Base-by-base conservation (phyloP, 2,329 filamentous ascomycete species). In the Hysterium pulicare region DNA sequence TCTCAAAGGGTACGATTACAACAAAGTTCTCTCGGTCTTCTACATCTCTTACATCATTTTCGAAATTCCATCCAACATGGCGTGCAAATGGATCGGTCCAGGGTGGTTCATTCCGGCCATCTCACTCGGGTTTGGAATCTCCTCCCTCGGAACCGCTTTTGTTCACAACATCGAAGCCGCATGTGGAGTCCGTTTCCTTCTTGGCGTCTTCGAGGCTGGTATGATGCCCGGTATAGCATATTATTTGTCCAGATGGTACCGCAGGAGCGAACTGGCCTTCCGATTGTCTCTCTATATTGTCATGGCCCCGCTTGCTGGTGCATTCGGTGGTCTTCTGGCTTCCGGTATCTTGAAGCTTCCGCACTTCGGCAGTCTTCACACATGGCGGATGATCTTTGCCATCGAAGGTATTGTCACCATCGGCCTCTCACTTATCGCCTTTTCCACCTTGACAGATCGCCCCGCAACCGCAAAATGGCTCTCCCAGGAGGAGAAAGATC, bases 171-270 rank as follows among this genome's bases (percentile, higher is more conserved):
- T 78, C 16, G 65, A 72, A 1, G 64, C 71, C 2, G 68, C 72
- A 2, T 80, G 72, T 28, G 83, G 73, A 11, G 82, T 87, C 0
- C 78, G 85, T 4, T 87, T 88, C 51, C 49, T 87, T 0, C 73
- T 87, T 0, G 71, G 71, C 4, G 64, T 84, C 9, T 87, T 87
- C 44, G 86, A 90, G 63, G 82, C 85, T 0, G 85, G 84, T 6
- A 81, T 89, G 77, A 64, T 88, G 41, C 85, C 85, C 0, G 84
- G 85, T 0, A 86, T 87, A 31, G 83, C 83, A 0, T 89, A 87
- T 63, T 88, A 87, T 53, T 67, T 87, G 16, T 83, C 78, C 1
- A 71, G 84, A 39, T 88, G 84, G 84, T 88, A 87, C 51, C 72
- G 82, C n/a, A 72, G 81, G 23, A 76, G 75, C 38, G 84, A 89